phyloP scores from a whole-genome alignment of 192 early-diverging fungal genomes.

The Backusella macrospora region DNA sequence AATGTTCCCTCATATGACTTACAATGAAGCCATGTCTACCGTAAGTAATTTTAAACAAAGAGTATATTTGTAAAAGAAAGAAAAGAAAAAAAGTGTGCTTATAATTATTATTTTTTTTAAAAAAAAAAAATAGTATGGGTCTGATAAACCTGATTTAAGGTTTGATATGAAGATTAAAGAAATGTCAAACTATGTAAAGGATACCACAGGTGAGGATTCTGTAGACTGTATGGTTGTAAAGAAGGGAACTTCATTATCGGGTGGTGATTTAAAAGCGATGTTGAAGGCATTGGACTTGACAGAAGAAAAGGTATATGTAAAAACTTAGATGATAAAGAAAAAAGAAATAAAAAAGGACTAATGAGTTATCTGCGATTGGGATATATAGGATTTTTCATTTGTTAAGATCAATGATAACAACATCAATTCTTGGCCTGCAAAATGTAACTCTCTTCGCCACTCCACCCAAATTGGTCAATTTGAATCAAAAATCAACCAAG shows the following conservation, averaged over 20 bases:
- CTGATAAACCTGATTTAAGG: constrained; percentile 89
- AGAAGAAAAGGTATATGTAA: constrained; percentile 10
- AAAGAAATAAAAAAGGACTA: background rate
- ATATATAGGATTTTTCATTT: constrained; percentile 38
- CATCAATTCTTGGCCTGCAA: constrained; percentile 41
- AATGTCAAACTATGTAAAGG: constrained; percentile 40
- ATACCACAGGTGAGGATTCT: constrained; percentile 29
- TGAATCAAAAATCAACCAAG: constrained; percentile 21
- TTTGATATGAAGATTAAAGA: constrained; percentile 68
- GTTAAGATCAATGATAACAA: constrained; percentile 56
- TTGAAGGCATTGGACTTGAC: constrained; percentile 14
- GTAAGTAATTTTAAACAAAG: constrained; percentile 30
- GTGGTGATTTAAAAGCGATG: constrained; percentile 37
- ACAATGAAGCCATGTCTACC: constrained; percentile 76
- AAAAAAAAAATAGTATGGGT: constrained; percentile 63
- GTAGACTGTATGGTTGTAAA: constrained; percentile 60
- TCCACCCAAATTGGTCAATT: constrained; percentile 19
- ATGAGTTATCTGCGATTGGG: background rate
- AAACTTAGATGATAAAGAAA: background rate
- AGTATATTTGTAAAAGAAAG: background rate
- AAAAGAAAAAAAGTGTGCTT: background rate
- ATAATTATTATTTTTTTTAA: background rate
- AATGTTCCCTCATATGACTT: constrained; percentile 78
- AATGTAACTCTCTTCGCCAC: constrained; percentile 32
- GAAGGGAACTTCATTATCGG: constrained; percentile 38